Evolutionary conservation across 179 eudicot genomes (phyloP).

Genomic region (Silene vulgaris): DNA sequence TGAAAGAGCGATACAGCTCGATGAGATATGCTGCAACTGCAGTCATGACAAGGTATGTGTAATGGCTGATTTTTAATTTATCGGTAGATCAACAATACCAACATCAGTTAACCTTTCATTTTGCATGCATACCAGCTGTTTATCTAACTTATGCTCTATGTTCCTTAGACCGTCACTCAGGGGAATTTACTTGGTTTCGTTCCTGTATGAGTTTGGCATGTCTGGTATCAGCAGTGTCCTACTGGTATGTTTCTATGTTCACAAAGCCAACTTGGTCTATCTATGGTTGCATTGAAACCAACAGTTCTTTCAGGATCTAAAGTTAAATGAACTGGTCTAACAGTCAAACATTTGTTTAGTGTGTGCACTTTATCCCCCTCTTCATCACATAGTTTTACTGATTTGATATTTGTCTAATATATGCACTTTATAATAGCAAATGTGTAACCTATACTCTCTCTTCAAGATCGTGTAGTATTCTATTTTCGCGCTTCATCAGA

Average conservation of each 20-base stretch:
- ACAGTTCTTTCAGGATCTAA: too few relatives aligned
- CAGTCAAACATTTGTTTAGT: too few relatives aligned
- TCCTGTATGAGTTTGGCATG: constrained; percentile 85
- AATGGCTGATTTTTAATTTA: background rate
- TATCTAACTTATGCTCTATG: constrained; percentile 9
- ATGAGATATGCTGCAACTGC: constrained; percentile 52
- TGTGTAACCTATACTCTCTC: background rate
- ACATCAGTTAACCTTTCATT: background rate
- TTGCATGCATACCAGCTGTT: background rate
- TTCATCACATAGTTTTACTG: too few relatives aligned
- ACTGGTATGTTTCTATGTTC: constrained; percentile 44
- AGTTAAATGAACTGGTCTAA: too few relatives aligned
- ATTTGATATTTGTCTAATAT: background rate
- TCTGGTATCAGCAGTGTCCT: constrained; percentile 72
- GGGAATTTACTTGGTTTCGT: constrained; percentile 61
- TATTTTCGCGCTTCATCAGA: too few relatives aligned
- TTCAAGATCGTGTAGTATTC: too few relatives aligned
- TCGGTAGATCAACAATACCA: background rate
- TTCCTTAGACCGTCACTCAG: constrained; percentile 59
- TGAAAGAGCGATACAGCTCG: constrained; percentile 52
- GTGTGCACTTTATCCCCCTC: too few relatives aligned
- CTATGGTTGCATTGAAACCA: background rate
- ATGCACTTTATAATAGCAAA: background rate
- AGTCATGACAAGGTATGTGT: constrained; percentile 50
- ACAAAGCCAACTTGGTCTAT: background rate